Base-by-base conservation (phyloP, 352 stramenopile genomes). In the Globisporangium lucens region DNA sequence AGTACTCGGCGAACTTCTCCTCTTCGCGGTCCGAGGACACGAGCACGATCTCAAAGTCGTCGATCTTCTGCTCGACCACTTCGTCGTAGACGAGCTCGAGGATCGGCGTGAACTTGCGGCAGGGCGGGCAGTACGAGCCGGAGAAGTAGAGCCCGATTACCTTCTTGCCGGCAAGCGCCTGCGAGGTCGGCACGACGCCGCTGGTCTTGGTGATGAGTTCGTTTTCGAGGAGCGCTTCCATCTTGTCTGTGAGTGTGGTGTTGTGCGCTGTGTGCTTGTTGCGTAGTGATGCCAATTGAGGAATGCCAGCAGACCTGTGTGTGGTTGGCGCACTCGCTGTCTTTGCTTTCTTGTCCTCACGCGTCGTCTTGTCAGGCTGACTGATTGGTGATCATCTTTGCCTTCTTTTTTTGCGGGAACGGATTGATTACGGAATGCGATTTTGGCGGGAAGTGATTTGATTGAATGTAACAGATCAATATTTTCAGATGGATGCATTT, bases 21-120 rank as follows among this genome's bases (percentile, higher is more conserved):
- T 93, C 77, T 67, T 96, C 85, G 68, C 89, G 90, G 90, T 99
- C 96, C 9, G 90, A 96, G 35, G 92, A 98, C 64, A 98, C 92
- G 75, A 98, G 98, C 24, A 98, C 81, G 76, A 99, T 87, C 76
- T 98, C 91, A 49, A 97, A 91, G 69, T 97, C 83, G 41, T 87
- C 63, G 65, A 89, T 89, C 65, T 61, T 75, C 56, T 78, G 71
- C 30, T 82, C 74, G 68, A 94, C 83, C 49, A 98, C 90, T 56
- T 90, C 77, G 27, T 77, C 74, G 69, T 90, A 91, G n/a, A 95
- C 73, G 53, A 89, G 76, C 61, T 80, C 79, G 35, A 98, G 82
- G 56, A 98, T 76, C 13, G 96, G 96, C 63, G 96, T 99, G 75
- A 99, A 99, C 66, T 89, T 84, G 65, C 91, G 87, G 82, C 96